phyloP scores from a whole-genome alignment of 2,329 filamentous ascomycete genomes.

The Monilinia aucupariae region DNA sequence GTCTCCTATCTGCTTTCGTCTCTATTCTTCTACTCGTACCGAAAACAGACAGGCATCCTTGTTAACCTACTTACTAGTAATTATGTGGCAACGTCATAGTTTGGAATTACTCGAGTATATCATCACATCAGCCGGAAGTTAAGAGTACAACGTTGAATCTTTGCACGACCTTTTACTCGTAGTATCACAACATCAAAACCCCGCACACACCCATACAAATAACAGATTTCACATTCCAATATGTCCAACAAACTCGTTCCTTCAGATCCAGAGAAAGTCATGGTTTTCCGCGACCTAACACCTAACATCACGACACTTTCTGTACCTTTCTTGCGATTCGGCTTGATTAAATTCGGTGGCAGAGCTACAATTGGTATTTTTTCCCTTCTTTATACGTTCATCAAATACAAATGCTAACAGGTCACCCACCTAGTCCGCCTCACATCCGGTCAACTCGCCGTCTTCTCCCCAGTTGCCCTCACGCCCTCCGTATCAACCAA shows the following conservation, averaged over 20 bases:
- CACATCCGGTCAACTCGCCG: slow-evolving; percentile 68
- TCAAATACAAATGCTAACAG: slow-evolving; percentile 9
- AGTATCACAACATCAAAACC: background rate
- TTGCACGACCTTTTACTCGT: background rate
- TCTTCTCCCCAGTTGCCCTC: slow-evolving; percentile 87
- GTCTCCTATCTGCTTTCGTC: background rate
- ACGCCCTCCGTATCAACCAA: slow-evolving; percentile 66
- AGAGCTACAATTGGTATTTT: slow-evolving; percentile 72
- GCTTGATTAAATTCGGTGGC: slow-evolving; percentile 75
- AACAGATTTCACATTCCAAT: background rate
- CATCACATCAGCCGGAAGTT: background rate
- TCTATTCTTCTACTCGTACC: background rate
- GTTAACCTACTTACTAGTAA: too few relatives aligned
- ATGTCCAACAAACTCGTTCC: slow-evolving; percentile 64
- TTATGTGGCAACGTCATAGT: slow-evolving; percentile 1
- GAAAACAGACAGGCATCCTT: background rate
- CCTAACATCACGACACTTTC: slow-evolving; percentile 74
- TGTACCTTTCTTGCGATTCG: slow-evolving; percentile 78
- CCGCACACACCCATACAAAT: background rate
- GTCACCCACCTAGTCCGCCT: slow-evolving; percentile 59
- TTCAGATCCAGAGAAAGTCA: slow-evolving; percentile 68
- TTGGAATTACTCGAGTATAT: background rate
- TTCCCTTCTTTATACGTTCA: background rate
- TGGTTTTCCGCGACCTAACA: slow-evolving; percentile 83
- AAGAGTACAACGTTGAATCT: background rate